Evolutionary conservation across 805 yeast species (phyloP).

Genomic region (Debaryomyces prosopidis): DNA sequence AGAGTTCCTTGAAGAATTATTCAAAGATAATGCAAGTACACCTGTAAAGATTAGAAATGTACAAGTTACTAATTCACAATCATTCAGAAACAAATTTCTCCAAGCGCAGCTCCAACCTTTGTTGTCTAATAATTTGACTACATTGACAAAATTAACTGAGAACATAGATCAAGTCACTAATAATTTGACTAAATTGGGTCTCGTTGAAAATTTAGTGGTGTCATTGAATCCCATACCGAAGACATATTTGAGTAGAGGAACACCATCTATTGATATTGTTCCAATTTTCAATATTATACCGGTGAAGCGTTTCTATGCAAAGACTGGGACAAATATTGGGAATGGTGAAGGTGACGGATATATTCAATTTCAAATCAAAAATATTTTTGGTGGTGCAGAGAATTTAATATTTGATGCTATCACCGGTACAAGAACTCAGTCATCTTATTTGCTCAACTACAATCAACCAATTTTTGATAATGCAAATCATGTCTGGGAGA

Average conservation of each 20-base stretch:
- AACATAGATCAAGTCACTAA: constrained; percentile 45
- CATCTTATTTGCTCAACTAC: constrained; percentile 50
- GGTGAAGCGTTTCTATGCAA: constrained; percentile 71
- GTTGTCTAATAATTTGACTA: constrained; percentile 32
- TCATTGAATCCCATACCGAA: constrained; percentile 23
- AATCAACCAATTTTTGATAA: constrained; percentile 46
- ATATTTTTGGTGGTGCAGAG: constrained; percentile 61
- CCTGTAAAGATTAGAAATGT: constrained; percentile 48
- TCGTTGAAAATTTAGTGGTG: constrained; percentile 44
- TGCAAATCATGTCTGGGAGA: constrained; percentile 41
- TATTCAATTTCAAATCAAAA: constrained; percentile 63
- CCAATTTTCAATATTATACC: constrained; percentile 48
- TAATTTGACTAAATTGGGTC: constrained; percentile 43
- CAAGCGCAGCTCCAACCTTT: constrained; percentile 49
- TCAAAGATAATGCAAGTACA: constrained; percentile 28
- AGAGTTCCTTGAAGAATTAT: constrained; percentile 33
- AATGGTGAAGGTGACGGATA: constrained; percentile 98
- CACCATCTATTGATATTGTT: constrained; percentile 22
- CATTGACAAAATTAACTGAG: constrained; percentile 39
- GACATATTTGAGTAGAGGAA: constrained; percentile 20
- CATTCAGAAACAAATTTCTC: constrained; percentile 48
- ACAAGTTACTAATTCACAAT: constrained; percentile 49
- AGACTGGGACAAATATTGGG: constrained; percentile 94
- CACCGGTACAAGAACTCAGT: constrained; percentile 49
- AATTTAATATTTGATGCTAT: constrained; percentile 50